Evolutionary conservation across 805 yeast genomes (phyloP), one percentile per base, ranked within the genome.

Genomic region (Ogataea dorogensis): DNA sequence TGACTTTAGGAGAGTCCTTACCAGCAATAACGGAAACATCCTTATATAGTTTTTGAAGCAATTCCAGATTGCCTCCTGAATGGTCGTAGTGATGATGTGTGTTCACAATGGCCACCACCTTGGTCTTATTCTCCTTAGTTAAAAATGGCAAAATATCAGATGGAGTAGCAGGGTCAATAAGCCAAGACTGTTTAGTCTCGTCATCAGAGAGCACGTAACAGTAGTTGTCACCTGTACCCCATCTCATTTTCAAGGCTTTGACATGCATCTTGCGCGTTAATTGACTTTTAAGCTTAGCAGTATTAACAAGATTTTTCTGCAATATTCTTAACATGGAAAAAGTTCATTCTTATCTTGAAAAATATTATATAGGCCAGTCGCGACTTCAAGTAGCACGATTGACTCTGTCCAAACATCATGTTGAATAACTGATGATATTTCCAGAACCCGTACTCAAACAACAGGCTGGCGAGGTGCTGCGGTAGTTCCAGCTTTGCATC

Each of bases 1-100:
- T 70, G 13, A 91, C 94, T 17, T 68, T 59, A 1, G 89, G 87
- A 1, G 87, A 81, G 51, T 86, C 88, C 35, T 70, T 73, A 10
- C 99, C 99, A 1, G 87, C 96, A 49, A 87, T 79, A 12, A 89
- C 63, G 1, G 88, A 85, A 19, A 80, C 56, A 5, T 63, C 65
- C 30, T 73, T 75, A 54, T 67, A 58, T 3, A 40, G 5, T 1
- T 48, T 19, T 3, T 35, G 28, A 5, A 51, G 43, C 39, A 71
- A 41, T 12, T 59, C 61, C 15, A 65, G 61, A 53, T 88, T 89
- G 2, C 97, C 98, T 15, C 86, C 96, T 2, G 96, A 70, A 62
- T 93, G 99, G 57, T 93, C 99, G 54, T 79, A 77, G 60, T 93
- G 99, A 58, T 93, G 98, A 57, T 93, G 99, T 1, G 98, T 93